A percentile compares a stretch with the other conserved stretches of the same genome.
These are phyloP conservation scores for Sporothrix brasiliensis DNA, from an alignment of 2,329 filamentous ascomycete species.

Conservation along the genomic window DNA sequence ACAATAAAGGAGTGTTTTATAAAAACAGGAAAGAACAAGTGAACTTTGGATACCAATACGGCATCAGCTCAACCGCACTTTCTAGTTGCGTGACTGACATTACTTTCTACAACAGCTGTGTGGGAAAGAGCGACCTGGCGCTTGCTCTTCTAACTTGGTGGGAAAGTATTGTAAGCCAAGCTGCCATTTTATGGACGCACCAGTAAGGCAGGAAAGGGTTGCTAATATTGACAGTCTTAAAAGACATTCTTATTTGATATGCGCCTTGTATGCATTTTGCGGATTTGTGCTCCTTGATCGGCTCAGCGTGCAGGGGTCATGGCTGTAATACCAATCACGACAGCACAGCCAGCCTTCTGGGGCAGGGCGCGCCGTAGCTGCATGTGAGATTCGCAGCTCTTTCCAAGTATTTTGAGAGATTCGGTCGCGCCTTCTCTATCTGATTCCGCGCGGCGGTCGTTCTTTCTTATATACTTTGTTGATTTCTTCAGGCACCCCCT, in stretches of 20 bases:
- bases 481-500: background rate
- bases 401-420: background rate
- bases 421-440: background rate
- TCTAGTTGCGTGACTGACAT: background rate
- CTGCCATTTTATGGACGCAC: background rate
- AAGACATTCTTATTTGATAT: background rate
- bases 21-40: background rate
- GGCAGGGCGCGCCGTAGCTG: conserved; percentile 3
- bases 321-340: conserved; percentile 14
- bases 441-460: background rate
- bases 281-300: background rate
- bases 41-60: background rate
- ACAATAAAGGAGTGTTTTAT: background rate
- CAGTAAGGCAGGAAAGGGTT: no score
- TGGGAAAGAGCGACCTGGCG: background rate
- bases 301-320: conserved; percentile 7
- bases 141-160: background rate
- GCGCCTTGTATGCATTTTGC: background rate
- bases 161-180: background rate
- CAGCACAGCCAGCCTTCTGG: background rate
- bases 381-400: conserved; percentile 1
- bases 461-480: background rate
- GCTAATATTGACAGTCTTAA: background rate
- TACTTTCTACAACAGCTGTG: background rate
- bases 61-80: background rate